Conservation (phyloP, 768 basidiomycete species). For the Clitopilus hobsonii region DNA sequence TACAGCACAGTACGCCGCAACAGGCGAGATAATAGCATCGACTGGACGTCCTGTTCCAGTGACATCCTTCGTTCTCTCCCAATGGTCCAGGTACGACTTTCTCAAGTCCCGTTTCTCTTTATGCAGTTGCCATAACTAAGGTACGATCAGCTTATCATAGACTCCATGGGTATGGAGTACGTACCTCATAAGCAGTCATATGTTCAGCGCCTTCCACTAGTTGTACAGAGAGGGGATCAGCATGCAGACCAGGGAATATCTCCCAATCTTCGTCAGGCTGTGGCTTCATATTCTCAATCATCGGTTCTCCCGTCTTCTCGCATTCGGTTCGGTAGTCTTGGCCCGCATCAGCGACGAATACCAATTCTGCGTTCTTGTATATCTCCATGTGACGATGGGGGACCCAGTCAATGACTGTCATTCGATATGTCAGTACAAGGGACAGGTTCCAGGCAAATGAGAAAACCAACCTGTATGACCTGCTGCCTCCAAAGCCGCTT, state of each 20-base stretch:
- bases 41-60: constrained; percentile 68
- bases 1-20: constrained; percentile 53
- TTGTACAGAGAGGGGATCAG: constrained; percentile 37
- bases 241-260: constrained; percentile 17
- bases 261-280: constrained; percentile 14
- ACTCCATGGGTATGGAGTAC: constrained; percentile 9
- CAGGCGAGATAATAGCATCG: constrained; percentile 69
- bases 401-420: constrained; percentile 62
- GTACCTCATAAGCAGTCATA: constrained; percentile 38
- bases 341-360: constrained; percentile 46
- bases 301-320: constrained; percentile 49
- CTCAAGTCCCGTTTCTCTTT: constrained; percentile 45
- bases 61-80: constrained; percentile 43
- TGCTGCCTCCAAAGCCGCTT: constrained; percentile 38
- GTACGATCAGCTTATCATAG: constrained; percentile 1
- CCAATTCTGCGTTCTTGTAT: constrained; percentile 38
- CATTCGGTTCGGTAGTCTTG: constrained; percentile 43
- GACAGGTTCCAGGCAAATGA: too few relatives aligned
- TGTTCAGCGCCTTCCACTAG: constrained; percentile 40
- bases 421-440: constrained; percentile 6
- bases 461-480: constrained; percentile 42
- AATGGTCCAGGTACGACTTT: constrained; percentile 58
- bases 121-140: constrained; percentile 61
- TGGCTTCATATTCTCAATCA: constrained; percentile 51
- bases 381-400: constrained; percentile 51